These are phyloP conservation scores for Kickxella alabastrina DNA, from an alignment of 192 early-diverging fungal genomes.

Conservation along the genomic window DNA sequence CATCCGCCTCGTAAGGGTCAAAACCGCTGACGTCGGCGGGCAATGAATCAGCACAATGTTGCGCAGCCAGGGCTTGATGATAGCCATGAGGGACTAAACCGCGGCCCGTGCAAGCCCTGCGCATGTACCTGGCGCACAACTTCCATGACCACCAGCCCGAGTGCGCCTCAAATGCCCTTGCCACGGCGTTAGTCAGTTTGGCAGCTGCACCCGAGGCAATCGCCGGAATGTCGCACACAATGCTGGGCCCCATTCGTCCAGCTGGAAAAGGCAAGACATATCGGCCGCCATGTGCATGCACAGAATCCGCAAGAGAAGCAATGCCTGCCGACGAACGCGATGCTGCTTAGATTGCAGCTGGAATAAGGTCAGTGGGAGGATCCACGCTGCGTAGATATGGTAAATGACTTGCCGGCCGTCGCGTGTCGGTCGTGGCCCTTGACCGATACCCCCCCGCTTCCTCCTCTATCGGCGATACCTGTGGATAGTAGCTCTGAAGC, in stretches of 20 bases:
- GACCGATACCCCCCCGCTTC: background rate
- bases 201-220: slow-evolving; percentile 23
- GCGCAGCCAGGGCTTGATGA: slow-evolving; percentile 35
- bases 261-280: slow-evolving; percentile 3
- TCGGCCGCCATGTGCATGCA: slow-evolving; percentile 21
- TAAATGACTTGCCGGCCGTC: slow-evolving; percentile 6
- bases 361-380: slow-evolving; percentile 37
- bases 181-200: slow-evolving; percentile 16
- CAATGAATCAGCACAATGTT: slow-evolving; percentile 22
- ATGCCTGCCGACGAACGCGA: slow-evolving; percentile 33
- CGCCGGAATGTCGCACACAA: slow-evolving; percentile 38
- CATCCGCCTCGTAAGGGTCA: background rate
- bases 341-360: slow-evolving; percentile 31
- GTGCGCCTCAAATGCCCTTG: slow-evolving; percentile 23
- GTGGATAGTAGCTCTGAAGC: background rate
- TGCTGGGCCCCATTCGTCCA: slow-evolving; percentile 45
- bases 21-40: background rate
- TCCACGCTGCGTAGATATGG: slow-evolving; percentile 13
- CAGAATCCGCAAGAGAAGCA: slow-evolving; percentile 29
- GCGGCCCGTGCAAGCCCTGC: slow-evolving; percentile 11
- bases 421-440: background rate
- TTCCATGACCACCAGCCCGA: slow-evolving; percentile 22
- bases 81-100: slow-evolving; percentile 7
- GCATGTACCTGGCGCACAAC: slow-evolving; percentile 35
- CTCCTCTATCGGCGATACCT: no score